A percentile compares a stretch with the other conserved stretches of the same genome.
phyloP scores from a whole-genome alignment of 2,329 filamentous ascomycete genomes.

The Periconia macrospinosa region DNA sequence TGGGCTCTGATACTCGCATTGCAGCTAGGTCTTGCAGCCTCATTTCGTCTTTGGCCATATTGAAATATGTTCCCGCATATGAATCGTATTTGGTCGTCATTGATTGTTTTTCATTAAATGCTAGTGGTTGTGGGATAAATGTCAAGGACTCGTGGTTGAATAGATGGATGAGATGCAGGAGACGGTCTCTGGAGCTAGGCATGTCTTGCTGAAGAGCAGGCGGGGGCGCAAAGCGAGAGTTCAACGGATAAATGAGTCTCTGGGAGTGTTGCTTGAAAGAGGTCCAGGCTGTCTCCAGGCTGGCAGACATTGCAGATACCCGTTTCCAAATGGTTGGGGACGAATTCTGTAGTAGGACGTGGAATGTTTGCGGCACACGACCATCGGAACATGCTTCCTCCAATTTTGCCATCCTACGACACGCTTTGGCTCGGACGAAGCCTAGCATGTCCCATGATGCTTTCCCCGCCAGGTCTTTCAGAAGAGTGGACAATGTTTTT shows the following conservation, averaged over 20 bases:
- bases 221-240: neutral
- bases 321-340: constrained; percentile 15
- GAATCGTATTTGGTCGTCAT: neutral
- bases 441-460: constrained; percentile 42
- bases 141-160: too few relatives aligned
- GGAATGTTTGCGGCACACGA: constrained; percentile 23
- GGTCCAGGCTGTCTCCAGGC: constrained; percentile 56
- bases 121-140: too few relatives aligned
- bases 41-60: neutral
- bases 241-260: neutral
- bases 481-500: constrained; percentile 50
- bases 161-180: neutral
- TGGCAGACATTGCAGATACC: constrained; percentile 61
- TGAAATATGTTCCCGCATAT: neutral
- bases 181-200: neutral
- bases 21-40: neutral
- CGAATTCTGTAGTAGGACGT: neutral
- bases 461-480: constrained; percentile 42
- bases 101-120: neutral
- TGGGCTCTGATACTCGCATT: constrained; percentile 8
- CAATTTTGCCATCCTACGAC: constrained; percentile 61
- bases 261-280: constrained; percentile 21
- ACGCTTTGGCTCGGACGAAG: constrained; percentile 56
- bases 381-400: constrained; percentile 31
- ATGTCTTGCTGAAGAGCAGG: neutral